Percentiles rank a stretch among this genome's conserved stretches.
Conservation (phyloP, 495 filamentous ascomycete species). For the Podospora fimiseda region DNA sequence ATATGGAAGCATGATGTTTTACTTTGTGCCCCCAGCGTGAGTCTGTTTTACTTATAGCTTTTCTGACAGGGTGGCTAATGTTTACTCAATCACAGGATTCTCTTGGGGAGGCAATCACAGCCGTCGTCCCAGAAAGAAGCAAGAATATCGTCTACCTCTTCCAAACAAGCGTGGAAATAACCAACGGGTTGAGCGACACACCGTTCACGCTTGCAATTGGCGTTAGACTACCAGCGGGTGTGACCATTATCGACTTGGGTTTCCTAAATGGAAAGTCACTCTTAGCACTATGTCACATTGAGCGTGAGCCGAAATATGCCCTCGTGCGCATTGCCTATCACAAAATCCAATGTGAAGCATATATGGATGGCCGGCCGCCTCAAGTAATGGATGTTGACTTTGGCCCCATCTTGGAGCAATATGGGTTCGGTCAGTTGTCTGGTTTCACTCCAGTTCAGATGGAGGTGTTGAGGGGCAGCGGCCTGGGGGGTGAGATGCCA, state of each 20-base stretch:
- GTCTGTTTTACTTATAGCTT: too few relatives aligned
- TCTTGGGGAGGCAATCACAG: constrained; percentile 30
- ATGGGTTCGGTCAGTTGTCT: constrained; percentile 26
- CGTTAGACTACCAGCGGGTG: constrained; percentile 34
- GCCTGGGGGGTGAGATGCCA: constrained; percentile 30
- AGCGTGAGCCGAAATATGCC: constrained; percentile 17
- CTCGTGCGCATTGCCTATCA: constrained; percentile 14
- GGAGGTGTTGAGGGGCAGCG: constrained; percentile 36
- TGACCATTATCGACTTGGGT: constrained; percentile 41
- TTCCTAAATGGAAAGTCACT: constrained; percentile 40
- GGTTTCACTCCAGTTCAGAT: constrained; percentile 41
- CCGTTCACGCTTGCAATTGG: constrained; percentile 25
- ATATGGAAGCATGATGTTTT: constrained; percentile 36
- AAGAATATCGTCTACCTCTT: constrained; percentile 36
- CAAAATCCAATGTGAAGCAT: constrained; percentile 8
- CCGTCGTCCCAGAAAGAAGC: constrained; percentile 20
- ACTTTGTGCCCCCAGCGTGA: constrained; percentile 17
- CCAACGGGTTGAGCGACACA: constrained; percentile 38
- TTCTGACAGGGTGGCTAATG: too few relatives aligned
- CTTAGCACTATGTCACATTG: constrained; percentile 35
- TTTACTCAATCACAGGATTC: constrained; percentile 28
- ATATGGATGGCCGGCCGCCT: constrained; percentile 5
- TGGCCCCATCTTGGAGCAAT: constrained; percentile 9
- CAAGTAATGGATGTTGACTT: background rate
- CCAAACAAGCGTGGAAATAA: constrained; percentile 31